Evolutionary conservation across 805 yeast genomes (phyloP).

Genomic region (Wickerhamomyces chaumierensis): DNA sequence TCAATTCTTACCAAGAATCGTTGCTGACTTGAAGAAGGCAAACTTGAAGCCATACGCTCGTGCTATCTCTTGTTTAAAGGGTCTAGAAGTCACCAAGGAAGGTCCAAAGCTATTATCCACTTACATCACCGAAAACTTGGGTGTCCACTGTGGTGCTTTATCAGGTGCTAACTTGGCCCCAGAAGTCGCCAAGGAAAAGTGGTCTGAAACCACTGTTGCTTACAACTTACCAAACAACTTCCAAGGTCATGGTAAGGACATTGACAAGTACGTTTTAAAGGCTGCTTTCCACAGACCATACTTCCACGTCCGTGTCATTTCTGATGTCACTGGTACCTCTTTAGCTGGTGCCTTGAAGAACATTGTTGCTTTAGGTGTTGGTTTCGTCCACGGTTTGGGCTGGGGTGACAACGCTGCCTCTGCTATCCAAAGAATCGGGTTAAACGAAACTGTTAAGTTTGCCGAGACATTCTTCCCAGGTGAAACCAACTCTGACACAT

Average conservation of each 20-base stretch:
- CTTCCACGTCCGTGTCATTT: conserved; percentile 90
- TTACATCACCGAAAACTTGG: conserved; percentile 68
- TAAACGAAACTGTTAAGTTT: conserved; percentile 81
- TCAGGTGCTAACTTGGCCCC: conserved; percentile 97
- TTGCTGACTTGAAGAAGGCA: conserved; percentile 60
- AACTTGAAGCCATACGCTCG: conserved; percentile 58
- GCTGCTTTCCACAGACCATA: conserved; percentile 92
- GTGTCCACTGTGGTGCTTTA: conserved; percentile 88
- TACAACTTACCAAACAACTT: conserved; percentile 61
- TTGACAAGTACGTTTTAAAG: conserved; percentile 60
- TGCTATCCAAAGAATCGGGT: conserved; percentile 93
- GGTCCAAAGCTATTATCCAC: conserved; percentile 81
- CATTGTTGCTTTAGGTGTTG: conserved; percentile 92
- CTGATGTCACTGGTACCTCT: conserved; percentile 93
- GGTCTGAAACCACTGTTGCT: conserved; percentile 98
- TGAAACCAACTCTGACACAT: conserved; percentile 40
- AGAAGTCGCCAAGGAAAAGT: conserved; percentile 89
- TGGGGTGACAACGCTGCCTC: conserved; percentile 99
- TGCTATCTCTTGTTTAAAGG: conserved; percentile 94
- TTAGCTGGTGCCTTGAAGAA: conserved; percentile 96
- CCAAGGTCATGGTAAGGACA: conserved; percentile 34
- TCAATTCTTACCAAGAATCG: conserved; percentile 77
- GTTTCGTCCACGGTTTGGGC: conserved; percentile 93
- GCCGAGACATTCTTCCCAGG: conserved; percentile 70
- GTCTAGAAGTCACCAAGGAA: conserved; percentile 66